Evolutionary conservation across 2,329 filamentous ascomycete genomes (phyloP).

Genomic region (Microdochium bolleyi): DNA sequence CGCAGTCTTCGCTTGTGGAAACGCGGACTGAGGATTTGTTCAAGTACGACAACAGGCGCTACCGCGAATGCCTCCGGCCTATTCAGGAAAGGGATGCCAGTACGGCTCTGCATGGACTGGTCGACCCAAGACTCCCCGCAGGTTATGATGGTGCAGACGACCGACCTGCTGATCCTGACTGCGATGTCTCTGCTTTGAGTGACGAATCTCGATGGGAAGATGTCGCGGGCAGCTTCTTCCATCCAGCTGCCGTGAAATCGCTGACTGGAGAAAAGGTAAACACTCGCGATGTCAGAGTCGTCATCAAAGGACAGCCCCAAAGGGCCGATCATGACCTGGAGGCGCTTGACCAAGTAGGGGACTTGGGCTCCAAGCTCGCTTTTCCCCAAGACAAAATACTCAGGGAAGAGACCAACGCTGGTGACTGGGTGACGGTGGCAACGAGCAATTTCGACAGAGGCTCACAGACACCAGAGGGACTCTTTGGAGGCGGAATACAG

Average conservation of each 20-base stretch:
- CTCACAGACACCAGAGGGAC: not conserved
- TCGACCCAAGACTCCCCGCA: not conserved
- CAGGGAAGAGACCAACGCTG: not conserved
- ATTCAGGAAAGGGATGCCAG: not conserved
- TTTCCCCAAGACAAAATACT: not conserved
- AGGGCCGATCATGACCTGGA: not conserved
- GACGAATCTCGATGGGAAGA: not conserved
- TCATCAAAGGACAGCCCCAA: not conserved
- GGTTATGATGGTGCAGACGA: not conserved
- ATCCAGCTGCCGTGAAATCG: not conserved
- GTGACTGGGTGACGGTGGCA: not conserved
- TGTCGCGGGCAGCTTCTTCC: not conserved
- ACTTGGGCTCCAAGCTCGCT: not conserved
- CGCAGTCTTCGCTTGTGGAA: not conserved
- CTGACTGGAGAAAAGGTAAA: not conserved
- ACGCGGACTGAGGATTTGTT: not conserved
- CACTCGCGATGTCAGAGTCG: not conserved
- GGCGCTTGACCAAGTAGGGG: not conserved
- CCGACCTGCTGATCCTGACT: not conserved
- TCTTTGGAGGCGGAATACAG: constrained; percentile 7
- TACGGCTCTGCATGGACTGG: not conserved
- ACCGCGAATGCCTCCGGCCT: not conserved
- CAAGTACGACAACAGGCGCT: not conserved
- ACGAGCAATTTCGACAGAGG: not conserved
- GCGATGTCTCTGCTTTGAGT: not conserved